Evolutionary conservation across 257 asterid genomes (phyloP).

Genomic region (Plantago ovata): DNA sequence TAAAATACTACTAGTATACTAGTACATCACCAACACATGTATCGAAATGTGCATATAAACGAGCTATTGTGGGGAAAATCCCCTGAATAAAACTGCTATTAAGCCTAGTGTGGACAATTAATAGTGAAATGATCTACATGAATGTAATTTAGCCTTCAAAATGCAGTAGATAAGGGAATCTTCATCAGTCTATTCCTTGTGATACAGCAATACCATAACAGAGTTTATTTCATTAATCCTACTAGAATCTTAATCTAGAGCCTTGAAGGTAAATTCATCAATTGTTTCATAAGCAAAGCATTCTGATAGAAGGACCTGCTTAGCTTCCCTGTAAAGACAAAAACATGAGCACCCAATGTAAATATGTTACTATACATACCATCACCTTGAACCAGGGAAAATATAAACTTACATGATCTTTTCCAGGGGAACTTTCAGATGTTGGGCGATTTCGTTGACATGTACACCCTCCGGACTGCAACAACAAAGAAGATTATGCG

Average conservation of each 20-base stretch:
- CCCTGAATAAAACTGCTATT: no score
- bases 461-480: slow-evolving; percentile 67
- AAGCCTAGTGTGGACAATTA: no score
- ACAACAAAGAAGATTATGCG: slow-evolving; percentile 12
- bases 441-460: slow-evolving; percentile 58
- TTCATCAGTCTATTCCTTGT: no score
- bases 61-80: no score
- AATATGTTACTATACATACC: background rate
- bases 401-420: slow-evolving; percentile 46
- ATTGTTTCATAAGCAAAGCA: slow-evolving; percentile 75
- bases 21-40: no score
- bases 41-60: no score
- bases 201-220: no score
- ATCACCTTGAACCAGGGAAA: slow-evolving; percentile 17
- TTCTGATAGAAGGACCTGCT: slow-evolving; percentile 60
- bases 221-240: no score
- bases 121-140: no score
- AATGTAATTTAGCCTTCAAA: no score
- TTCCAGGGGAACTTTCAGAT: slow-evolving; percentile 56
- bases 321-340: slow-evolving; percentile 44
- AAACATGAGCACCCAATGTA: background rate
- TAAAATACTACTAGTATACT: no score
- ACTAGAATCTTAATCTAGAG: slow-evolving; percentile 21
- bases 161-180: no score
- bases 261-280: slow-evolving; percentile 81